A percentile compares a stretch with the other conserved stretches of the same genome.
Evolutionary conservation across 2,329 filamentous ascomycete genomes (phyloP).

Genomic region (Calonectria honghensis): DNA sequence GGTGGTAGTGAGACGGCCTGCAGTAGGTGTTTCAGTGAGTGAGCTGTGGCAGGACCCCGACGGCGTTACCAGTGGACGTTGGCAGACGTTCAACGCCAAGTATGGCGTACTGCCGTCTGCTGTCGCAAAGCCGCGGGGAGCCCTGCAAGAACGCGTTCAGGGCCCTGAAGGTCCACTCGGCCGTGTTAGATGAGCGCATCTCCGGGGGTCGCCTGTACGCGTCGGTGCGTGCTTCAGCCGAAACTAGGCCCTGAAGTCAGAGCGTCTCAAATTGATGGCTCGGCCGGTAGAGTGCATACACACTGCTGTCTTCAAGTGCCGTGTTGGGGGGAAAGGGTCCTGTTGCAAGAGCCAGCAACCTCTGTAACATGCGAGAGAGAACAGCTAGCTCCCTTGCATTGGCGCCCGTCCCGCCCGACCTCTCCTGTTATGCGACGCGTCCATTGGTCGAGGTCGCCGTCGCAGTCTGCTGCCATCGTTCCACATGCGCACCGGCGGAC

Average conservation of each 20-base stretch:
- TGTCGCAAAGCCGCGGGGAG: slow-evolving; percentile 32
- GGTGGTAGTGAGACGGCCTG: slow-evolving; percentile 23
- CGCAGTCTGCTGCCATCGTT: slow-evolving; percentile 28
- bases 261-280: slow-evolving; percentile 26
- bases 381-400: slow-evolving; percentile 50
- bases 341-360: background rate
- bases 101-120: slow-evolving; percentile 9
- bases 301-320: background rate
- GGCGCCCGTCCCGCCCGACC: slow-evolving; percentile 37
- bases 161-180: slow-evolving; percentile 8
- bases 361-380: background rate
- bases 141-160: slow-evolving; percentile 34
- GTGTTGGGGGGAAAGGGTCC: background rate
- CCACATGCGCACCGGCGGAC: slow-evolving; percentile 20
- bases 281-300: slow-evolving; percentile 7
- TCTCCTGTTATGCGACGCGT: slow-evolving; percentile 40
- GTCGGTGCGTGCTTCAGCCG: slow-evolving; percentile 29
- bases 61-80: slow-evolving; percentile 10
- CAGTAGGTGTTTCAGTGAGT: slow-evolving; percentile 18
- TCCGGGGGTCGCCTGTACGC: slow-evolving; percentile 8
- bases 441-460: slow-evolving; percentile 45
- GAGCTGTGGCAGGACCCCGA: background rate
- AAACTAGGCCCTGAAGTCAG: slow-evolving; percentile 19
- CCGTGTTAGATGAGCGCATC: slow-evolving; percentile 32
- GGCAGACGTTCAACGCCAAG: slow-evolving; percentile 13